These are phyloP conservation scores for Diplocarpon mali DNA, from an alignment of 2,329 filamentous ascomycete genomes.

Conservation along the genomic window DNA sequence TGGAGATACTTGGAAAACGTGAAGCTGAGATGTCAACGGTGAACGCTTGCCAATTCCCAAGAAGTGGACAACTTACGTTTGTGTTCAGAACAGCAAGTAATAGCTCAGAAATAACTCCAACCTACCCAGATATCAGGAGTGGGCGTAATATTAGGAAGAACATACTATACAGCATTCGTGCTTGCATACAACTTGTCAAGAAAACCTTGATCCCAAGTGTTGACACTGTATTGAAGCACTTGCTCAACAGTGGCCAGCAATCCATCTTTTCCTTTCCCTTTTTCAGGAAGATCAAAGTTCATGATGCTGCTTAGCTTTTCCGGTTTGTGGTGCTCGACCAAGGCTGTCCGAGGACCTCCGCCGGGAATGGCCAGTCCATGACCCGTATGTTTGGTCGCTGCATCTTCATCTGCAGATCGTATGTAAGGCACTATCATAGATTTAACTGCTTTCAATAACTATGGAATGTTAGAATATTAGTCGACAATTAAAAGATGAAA, in stretches of 20 bases:
- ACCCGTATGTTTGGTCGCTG: constrained; percentile 42
- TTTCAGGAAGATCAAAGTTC: constrained; percentile 45
- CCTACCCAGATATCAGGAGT: constrained; percentile 31
- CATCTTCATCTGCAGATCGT: constrained; percentile 53
- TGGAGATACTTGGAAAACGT: constrained; percentile 90
- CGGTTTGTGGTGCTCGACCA: constrained; percentile 53
- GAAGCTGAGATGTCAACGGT: constrained; percentile 39
- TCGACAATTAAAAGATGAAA: neutral
- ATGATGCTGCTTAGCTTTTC: constrained; percentile 44
- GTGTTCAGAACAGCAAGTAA: constrained; percentile 82
- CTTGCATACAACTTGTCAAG: constrained; percentile 91
- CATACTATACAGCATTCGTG: constrained; percentile 58
- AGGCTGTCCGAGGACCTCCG: constrained; percentile 38
- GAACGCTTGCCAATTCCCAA: constrained; percentile 4
- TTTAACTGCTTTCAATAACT: constrained; percentile 61
- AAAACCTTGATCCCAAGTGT: constrained; percentile 98
- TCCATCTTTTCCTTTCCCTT: constrained; percentile 58
- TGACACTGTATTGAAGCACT: constrained; percentile 77
- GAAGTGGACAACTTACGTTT: constrained; percentile 47
- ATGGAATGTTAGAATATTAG: constrained; percentile 3
- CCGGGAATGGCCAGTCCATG: constrained; percentile 33
- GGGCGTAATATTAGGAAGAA: neutral
- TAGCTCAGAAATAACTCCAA: constrained; percentile 76
- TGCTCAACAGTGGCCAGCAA: constrained; percentile 59
- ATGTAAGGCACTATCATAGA: constrained; percentile 61